Evolutionary conservation across 2,329 filamentous ascomycete species (phyloP).

Genomic region (Teratosphaeria epicoccoides): DNA sequence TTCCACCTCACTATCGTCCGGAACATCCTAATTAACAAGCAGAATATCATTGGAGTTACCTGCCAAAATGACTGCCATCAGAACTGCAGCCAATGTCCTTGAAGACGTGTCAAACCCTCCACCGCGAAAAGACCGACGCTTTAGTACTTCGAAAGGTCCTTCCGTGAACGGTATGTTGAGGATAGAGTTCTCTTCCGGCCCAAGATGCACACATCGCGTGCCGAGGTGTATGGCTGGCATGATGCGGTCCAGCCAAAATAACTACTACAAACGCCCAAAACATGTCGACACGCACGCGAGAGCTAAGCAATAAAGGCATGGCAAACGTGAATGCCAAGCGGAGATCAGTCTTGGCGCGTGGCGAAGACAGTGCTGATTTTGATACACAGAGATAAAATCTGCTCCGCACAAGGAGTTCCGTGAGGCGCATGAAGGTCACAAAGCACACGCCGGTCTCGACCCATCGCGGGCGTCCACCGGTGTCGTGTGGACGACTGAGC

Average conservation of each 20-base stretch:
- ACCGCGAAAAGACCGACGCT: background rate
- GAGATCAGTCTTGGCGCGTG: background rate
- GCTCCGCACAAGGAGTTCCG: constrained; percentile 73
- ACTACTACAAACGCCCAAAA: no score
- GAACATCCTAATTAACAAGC: background rate
- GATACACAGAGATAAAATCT: background rate
- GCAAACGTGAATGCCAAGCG: background rate
- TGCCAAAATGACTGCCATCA: constrained; percentile 2
- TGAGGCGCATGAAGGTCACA: constrained; percentile 79
- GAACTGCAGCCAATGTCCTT: background rate
- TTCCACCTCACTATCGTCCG: no score
- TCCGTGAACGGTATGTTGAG: background rate
- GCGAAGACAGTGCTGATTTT: background rate
- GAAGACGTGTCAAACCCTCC: background rate
- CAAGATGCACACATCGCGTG: background rate
- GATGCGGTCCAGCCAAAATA: background rate
- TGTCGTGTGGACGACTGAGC: constrained; percentile 86
- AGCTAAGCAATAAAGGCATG: background rate
- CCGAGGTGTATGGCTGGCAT: background rate
- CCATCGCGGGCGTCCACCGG: constrained; percentile 80
- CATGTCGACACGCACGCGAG: no score
- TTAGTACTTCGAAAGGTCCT: background rate
- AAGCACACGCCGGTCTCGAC: constrained; percentile 83
- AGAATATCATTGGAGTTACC: background rate
- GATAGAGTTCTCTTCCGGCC: background rate